Evolutionary conservation across 768 basidiomycete genomes (phyloP).

Genomic region (Gautieria morchelliformis): DNA sequence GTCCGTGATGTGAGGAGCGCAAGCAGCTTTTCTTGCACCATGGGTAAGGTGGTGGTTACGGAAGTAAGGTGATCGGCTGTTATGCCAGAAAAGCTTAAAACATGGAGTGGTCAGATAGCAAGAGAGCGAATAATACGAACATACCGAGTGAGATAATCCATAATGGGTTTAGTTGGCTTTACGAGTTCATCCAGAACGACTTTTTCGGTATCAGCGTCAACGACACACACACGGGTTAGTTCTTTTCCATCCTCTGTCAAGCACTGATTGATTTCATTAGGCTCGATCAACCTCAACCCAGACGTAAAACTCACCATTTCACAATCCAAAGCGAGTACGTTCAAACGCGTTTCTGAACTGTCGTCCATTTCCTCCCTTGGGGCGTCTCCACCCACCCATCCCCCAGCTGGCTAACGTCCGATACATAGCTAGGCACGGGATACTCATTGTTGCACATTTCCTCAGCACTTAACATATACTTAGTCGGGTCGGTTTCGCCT

Average conservation of each 20-base stretch:
- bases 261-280: conserved; percentile 41
- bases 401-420: conserved; percentile 53
- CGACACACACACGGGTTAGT: conserved; percentile 73
- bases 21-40: conserved; percentile 69
- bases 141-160: conserved; percentile 88
- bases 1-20: conserved; percentile 53
- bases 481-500: conserved; percentile 53
- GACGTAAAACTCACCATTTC: conserved; percentile 69
- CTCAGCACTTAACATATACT: conserved; percentile 66
- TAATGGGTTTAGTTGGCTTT: conserved; percentile 74
- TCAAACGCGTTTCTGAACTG: conserved; percentile 20
- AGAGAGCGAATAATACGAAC: conserved; percentile 9
- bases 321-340: conserved; percentile 84
- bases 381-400: conserved; percentile 82
- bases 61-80: conserved; percentile 59
- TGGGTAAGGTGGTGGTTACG: conserved; percentile 67
- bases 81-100: conserved; percentile 81
- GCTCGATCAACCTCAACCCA: background rate
- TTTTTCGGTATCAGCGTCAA: conserved; percentile 63
- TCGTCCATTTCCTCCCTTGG: conserved; percentile 24
- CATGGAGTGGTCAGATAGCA: background rate
- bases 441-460: conserved; percentile 96
- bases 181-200: conserved; percentile 86
- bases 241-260: conserved; percentile 85
- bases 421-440: conserved; percentile 77